phyloP scores from a whole-genome alignment of 2,329 filamentous ascomycete species.

The Blumeria graminis region DNA sequence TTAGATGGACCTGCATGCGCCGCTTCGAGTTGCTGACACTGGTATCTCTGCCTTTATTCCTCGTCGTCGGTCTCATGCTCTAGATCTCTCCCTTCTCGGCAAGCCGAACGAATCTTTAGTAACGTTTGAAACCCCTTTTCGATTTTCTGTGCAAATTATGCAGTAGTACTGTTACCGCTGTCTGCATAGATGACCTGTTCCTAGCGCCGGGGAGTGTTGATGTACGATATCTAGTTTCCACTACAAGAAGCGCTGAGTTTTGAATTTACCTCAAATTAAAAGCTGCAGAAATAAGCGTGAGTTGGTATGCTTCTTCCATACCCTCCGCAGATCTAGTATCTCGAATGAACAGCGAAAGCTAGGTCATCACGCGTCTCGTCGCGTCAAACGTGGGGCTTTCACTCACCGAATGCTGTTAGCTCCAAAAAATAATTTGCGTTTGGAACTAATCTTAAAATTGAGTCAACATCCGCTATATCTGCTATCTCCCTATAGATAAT shows the following conservation, averaged over 20 bases:
- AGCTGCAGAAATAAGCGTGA: background rate
- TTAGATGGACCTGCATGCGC: too few relatives aligned
- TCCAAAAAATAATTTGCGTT: too few relatives aligned
- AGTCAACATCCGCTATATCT: too few relatives aligned
- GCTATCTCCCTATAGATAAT: too few relatives aligned
- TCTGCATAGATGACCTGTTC: background rate
- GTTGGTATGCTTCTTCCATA: background rate
- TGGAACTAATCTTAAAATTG: too few relatives aligned
- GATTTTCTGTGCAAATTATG: background rate
- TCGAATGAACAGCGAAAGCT: background rate
- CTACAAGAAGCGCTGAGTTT: background rate
- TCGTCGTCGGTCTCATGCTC: background rate
- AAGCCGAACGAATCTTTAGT: background rate
- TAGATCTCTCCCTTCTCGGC: background rate
- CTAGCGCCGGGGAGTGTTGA: background rate
- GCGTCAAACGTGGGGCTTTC: background rate
- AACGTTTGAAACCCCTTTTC: background rate
- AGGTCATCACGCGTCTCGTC: background rate
- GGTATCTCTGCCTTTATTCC: too few relatives aligned
- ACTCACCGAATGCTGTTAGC: background rate
- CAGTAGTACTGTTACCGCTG: background rate
- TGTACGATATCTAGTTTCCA: background rate
- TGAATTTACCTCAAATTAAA: background rate
- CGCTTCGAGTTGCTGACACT: too few relatives aligned
- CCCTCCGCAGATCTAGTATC: background rate